Conservation (phyloP, 495 filamentous ascomycete species). For the Aspergillus bertholletiae region DNA sequence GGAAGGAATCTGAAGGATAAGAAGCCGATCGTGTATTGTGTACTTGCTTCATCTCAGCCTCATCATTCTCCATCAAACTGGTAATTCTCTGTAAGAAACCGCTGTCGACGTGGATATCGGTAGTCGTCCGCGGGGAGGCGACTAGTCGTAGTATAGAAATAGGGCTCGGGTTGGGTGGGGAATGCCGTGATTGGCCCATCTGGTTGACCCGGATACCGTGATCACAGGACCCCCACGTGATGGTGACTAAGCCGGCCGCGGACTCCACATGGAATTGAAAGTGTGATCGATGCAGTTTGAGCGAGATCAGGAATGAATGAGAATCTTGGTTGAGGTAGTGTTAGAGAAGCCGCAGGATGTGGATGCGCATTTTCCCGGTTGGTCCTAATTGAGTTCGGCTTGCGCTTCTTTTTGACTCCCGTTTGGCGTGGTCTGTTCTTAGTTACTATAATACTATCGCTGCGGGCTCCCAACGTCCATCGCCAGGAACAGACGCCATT, state of each 20-base stretch:
- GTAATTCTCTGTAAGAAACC: too few relatives aligned
- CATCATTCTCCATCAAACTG: too few relatives aligned
- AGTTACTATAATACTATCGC: background rate
- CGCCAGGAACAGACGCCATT: background rate
- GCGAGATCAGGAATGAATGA: background rate
- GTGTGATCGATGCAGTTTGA: background rate
- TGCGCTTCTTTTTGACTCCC: background rate
- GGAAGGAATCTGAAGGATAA: too few relatives aligned
- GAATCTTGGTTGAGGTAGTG: background rate
- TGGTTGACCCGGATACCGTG: conserved; percentile 20
- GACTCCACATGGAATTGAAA: conserved; percentile 7
- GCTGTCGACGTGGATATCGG: too few relatives aligned
- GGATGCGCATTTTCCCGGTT: background rate
- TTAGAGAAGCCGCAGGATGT: background rate
- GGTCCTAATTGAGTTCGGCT: background rate
- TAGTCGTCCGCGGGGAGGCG: background rate
- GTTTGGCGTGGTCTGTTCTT: background rate
- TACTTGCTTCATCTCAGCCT: background rate
- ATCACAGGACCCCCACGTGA: conserved; percentile 20
- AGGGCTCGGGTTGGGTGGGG: background rate
- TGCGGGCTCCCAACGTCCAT: background rate
- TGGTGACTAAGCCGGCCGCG: conserved; percentile 16
- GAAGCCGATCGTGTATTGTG: background rate
- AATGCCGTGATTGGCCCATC: conserved; percentile 5
- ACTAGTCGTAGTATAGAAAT: background rate